Conservation (phyloP, 495 filamentous ascomycete genomes). For the Ramalina intermedia region DNA sequence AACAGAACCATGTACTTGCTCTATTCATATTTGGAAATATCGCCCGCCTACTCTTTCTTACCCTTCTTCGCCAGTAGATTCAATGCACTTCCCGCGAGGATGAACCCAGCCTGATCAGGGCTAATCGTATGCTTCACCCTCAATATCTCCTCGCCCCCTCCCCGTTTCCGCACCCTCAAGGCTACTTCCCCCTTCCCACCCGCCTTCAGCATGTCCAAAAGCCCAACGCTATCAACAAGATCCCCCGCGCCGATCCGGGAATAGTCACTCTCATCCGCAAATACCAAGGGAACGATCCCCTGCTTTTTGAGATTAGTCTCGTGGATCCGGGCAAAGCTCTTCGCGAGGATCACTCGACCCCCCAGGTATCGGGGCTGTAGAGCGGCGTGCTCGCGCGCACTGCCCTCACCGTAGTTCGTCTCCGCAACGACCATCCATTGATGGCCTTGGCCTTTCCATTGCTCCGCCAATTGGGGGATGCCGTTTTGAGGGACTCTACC, state of each 20-base stretch:
- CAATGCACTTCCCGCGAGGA: constrained; percentile 85
- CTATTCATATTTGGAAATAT: too few species aligned
- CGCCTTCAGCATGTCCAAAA: constrained; percentile 64
- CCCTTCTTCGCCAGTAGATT: constrained; percentile 59
- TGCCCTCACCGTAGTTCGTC: constrained; percentile 96
- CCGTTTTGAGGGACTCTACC: constrained; percentile 20
- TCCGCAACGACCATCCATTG: constrained; percentile 91
- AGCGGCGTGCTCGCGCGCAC: constrained; percentile 90
- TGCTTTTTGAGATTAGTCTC: constrained; percentile 99
- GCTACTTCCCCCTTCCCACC: constrained; percentile 70
- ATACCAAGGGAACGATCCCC: constrained; percentile 85
- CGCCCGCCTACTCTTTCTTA: background rate
- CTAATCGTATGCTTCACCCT: constrained; percentile 70
- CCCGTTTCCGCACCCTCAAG: constrained; percentile 46
- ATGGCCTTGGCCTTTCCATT: constrained; percentile 58
- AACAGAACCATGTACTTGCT: too few species aligned
- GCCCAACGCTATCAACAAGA: constrained; percentile 60
- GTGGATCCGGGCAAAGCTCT: constrained; percentile 91
- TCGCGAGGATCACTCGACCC: constrained; percentile 72
- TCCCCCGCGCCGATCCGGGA: constrained; percentile 69
- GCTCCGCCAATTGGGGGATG: constrained; percentile 74
- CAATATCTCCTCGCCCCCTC: constrained; percentile 42
- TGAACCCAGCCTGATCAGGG: constrained; percentile 76
- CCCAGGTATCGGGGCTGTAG: constrained; percentile 89
- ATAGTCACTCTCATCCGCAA: constrained; percentile 78